Evolutionary conservation across 164 flowering plant species (phyloP).

Genomic region (Chloranthus sessilifolius): DNA sequence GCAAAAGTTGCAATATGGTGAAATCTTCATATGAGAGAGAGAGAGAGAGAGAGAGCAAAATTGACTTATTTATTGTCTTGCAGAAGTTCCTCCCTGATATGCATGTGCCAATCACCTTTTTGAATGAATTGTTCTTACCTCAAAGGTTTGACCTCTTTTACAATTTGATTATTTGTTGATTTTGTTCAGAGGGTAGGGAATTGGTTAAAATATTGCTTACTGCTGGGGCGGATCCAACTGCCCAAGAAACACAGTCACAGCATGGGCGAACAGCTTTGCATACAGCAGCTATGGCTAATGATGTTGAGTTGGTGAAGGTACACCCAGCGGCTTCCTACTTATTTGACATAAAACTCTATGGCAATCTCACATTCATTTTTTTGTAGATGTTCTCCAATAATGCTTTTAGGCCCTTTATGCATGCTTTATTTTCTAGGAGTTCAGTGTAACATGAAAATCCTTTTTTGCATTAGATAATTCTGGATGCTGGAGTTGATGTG

Average conservation of each 20-base stretch:
- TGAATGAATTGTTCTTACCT: too few species aligned
- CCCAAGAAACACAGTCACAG: slow-evolving; percentile 77
- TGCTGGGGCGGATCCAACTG: slow-evolving; percentile 92
- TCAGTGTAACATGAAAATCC: not conserved
- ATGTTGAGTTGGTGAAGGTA: slow-evolving; percentile 88
- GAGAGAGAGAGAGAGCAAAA: too few species aligned
- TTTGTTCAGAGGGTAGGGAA: slow-evolving; percentile 74
- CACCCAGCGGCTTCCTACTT: not conserved
- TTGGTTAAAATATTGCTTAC: slow-evolving; percentile 73
- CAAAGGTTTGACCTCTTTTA: slow-evolving; percentile 1
- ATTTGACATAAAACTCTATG: not conserved
- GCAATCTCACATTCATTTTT: not conserved
- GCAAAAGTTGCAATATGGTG: too few species aligned
- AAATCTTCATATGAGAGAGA: too few species aligned
- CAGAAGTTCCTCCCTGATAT: too few species aligned
- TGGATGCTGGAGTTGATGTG: slow-evolving; percentile 93
- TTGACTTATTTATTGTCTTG: too few species aligned
- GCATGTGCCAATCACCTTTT: too few species aligned
- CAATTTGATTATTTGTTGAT: not conserved
- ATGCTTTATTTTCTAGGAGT: not conserved
- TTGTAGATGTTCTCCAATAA: not conserved
- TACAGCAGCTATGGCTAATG: slow-evolving; percentile 93
- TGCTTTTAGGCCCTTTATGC: not conserved
- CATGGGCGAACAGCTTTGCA: slow-evolving; percentile 87
- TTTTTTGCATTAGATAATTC: slow-evolving; percentile 55